Conservation (phyloP, 139 green algal species). For the Chlorella sp. region DNA sequence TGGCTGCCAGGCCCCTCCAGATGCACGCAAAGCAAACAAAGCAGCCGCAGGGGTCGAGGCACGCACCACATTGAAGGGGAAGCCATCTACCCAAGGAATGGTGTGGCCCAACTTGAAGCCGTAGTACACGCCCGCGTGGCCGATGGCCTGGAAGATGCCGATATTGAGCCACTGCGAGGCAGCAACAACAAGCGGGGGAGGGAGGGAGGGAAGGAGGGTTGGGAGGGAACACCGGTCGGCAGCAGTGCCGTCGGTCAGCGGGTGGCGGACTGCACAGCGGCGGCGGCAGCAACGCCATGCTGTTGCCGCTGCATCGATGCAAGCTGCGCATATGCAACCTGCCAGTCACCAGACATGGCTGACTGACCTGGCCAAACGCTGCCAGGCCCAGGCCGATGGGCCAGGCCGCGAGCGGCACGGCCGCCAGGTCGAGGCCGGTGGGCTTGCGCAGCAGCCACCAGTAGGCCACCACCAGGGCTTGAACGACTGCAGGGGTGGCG, state of each 20-base stretch:
- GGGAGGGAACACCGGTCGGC: too few species aligned
- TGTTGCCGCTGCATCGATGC: not conserved
- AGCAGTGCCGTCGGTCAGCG: too few species aligned
- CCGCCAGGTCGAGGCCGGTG: constrained; percentile 53
- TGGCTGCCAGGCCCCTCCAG: too few species aligned
- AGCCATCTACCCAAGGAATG: constrained; percentile 81
- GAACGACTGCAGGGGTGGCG: constrained; percentile 28
- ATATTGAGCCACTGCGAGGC: constrained; percentile 78
- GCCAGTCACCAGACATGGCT: not conserved
- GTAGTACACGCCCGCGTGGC: constrained; percentile 87
- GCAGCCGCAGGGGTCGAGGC: too few species aligned
- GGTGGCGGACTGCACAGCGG: too few species aligned
- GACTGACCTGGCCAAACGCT: constrained; percentile 35
- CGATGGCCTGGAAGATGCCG: constrained; percentile 78
- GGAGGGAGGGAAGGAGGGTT: too few species aligned
- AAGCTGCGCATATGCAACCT: not conserved
- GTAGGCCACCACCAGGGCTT: constrained; percentile 46
- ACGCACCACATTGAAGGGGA: constrained; percentile 75
- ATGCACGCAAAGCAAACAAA: too few species aligned
- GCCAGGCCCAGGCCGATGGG: constrained; percentile 31
- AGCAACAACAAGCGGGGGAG: too few species aligned
- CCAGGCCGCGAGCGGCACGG: constrained; percentile 41
- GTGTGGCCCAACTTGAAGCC: constrained; percentile 77
- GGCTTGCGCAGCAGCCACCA: constrained; percentile 54
- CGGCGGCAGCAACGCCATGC: too few species aligned